Base-by-base conservation (phyloP, 441 rosid species). In the Gossypium laxum region DNA sequence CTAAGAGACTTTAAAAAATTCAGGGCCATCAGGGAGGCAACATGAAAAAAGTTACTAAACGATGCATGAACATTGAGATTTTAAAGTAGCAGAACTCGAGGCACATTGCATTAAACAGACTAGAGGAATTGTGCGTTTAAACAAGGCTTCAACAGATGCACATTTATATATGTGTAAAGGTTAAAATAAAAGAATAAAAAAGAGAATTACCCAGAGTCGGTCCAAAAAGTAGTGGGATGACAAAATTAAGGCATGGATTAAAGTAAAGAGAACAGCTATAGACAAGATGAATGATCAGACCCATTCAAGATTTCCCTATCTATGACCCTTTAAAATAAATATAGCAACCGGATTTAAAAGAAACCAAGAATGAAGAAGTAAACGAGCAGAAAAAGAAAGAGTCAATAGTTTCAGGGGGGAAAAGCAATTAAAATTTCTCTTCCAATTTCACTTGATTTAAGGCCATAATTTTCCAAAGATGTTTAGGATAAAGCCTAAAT, bases 271-370 rank as follows among this genome's bases (percentile, higher is more conserved):
- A 64, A 64, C 55, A 45, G 38, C 69, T 15, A 65, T 43, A 43
- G 69, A 43, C 54, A 64, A 41, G 54, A 28, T 64, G 22, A 64
- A 64, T 64, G 69, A 64, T n/a, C 69, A 45, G 56, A 65, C 69
- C 21, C 4, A 45, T 22, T 45, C 69, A 22, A 65, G 48, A 65
- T 45, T 65, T 45, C 38, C 5, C 69, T 65, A 65, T 6, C 28
- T 12, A 63, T 63, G 52, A 22, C 38, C 38, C 38, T 64, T 64
- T 65, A n/a, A 64, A 43, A 22, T 45, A 65, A n/a, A 22, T 45
- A 65, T 45, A 45, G 56, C 17, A n/a, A 18, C 32, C 24, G 15
- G 11, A 45, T n/a, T 47, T 47, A 65, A 45, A 32, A 65, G 69
- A 38, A 45, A 65, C 6, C 55, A 65, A 22, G 38, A 21, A 65